Base-by-base conservation (phyloP, 2,329 filamentous ascomycete genomes). In the Calonectria ilicicola region DNA sequence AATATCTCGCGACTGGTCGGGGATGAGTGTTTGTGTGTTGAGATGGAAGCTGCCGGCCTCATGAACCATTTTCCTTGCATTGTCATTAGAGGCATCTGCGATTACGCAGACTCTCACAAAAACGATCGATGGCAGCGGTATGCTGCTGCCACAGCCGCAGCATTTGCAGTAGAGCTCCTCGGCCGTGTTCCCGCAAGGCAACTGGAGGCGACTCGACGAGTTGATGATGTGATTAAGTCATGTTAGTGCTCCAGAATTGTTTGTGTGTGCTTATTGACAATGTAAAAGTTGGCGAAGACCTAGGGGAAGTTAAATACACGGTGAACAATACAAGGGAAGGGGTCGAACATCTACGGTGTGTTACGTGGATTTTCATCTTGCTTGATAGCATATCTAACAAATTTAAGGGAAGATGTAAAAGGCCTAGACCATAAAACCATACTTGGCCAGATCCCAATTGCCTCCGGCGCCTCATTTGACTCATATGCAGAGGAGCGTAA, bases 91-190 rank as follows among this genome's bases (percentile, higher is more conserved):
- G 82, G 83, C 0, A 82, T 85, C 53, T 83, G 79, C 65, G 81
- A 85, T 74, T 85, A 84, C 40, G 77, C 82, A 0, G 83, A 84
- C 56, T 78, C 79, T 1, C 81, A 83, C 49, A 83, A 82, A 53
- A 80, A 81, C 38, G 76, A 81, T 9, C 35, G 65, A 1, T 83
- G 80, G 81, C 81, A 82, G 53, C 70, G 75, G 5, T 83, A 80
- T 75, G 78, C 81, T 8, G 77, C 82, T 4, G 79, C 80, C 53
- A 70, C 74, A 21, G 81, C 81, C 12, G 82, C 81, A 8, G 81
- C 77, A 23, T 83, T 80, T 66, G 75, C 79, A 0, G 81, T 10
- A 35, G 32, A 35, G 10, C 32, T 35, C 32, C 32, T 35, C 1
- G 5, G 10, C 0, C 51, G 63, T 19, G 75, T 81, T 27, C 23